These are phyloP conservation scores for Tausonia pullulans DNA, from an alignment of 1,284 basidiomycete species.

Conservation along the genomic window DNA sequence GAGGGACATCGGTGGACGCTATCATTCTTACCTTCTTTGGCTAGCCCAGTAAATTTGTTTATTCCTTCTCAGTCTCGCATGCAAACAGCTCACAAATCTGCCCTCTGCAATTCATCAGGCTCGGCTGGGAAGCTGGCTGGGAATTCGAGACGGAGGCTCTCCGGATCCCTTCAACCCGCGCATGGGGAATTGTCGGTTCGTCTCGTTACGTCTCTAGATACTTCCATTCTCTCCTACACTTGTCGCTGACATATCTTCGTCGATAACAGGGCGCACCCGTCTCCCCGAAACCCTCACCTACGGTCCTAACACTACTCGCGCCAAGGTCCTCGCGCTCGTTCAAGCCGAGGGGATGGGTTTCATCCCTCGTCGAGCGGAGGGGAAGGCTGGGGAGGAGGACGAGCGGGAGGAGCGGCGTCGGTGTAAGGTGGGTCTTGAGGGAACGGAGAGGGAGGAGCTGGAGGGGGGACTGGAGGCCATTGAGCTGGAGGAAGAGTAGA, in stretches of 20 bases:
- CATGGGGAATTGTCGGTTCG: conserved; percentile 79
- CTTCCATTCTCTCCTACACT: not conserved
- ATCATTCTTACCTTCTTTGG: conserved; percentile 73
- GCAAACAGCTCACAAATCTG: too few species aligned
- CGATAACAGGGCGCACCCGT: conserved; percentile 22
- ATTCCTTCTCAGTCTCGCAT: not conserved
- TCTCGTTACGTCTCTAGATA: conserved; percentile 16
- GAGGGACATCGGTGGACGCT: conserved; percentile 49
- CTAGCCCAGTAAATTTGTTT: conserved; percentile 45
- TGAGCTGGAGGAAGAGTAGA: too few species aligned
- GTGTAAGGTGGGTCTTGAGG: not conserved
- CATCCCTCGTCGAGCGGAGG: conserved; percentile 31
- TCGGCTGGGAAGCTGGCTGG: conserved; percentile 65
- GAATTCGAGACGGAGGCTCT: conserved; percentile 71
- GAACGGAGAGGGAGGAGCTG: not conserved
- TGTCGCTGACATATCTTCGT: too few species aligned
- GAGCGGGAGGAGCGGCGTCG: not conserved
- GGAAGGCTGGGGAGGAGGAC: conserved; percentile 20
- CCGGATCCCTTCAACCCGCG: conserved; percentile 82
- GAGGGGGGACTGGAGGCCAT: too few species aligned
- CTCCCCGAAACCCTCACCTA: conserved; percentile 21
- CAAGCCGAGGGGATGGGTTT: conserved; percentile 26
- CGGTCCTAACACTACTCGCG: conserved; percentile 20
- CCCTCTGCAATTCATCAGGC: not conserved
- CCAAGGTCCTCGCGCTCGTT: conserved; percentile 31